These are phyloP conservation scores for Rubia occidens DNA, from an alignment of 305 asterid species.

Conservation along the genomic window DNA sequence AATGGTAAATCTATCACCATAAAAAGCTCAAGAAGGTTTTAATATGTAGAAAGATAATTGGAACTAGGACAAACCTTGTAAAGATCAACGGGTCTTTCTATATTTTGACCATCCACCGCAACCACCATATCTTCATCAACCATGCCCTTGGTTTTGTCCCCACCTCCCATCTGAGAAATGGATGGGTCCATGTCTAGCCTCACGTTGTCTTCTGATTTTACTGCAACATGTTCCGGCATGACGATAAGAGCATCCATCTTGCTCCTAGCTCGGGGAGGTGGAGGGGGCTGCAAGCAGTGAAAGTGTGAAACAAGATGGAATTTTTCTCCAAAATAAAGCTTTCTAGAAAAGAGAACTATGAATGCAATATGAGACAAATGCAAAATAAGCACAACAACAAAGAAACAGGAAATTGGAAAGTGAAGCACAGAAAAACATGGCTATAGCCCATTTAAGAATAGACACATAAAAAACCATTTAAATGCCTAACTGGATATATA, in stretches of 20 bases:
- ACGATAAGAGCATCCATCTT: constrained; percentile 76
- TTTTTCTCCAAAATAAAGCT: neutral
- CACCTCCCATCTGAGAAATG: constrained; percentile 24
- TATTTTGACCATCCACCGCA: constrained; percentile 54
- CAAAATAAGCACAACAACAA: neutral
- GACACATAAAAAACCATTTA: neutral
- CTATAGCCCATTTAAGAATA: neutral
- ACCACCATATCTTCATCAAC: constrained; percentile 36
- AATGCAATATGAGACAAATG: neutral
- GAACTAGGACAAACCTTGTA: constrained; percentile 52
- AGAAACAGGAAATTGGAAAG: neutral
- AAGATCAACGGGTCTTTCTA: constrained; percentile 91
- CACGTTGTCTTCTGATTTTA: constrained; percentile 31
- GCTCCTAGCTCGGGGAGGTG: constrained; percentile 76
- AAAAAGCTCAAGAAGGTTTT: neutral
- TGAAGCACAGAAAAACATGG: no score
- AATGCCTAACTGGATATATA: neutral
- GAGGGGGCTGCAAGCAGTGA: constrained; percentile 61
- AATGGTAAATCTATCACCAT: neutral
- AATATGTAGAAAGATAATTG: neutral
- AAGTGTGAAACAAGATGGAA: neutral
- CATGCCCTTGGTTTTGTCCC: constrained; percentile 28
- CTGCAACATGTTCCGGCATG: constrained; percentile 53
- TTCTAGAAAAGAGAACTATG: neutral
- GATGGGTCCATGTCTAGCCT: constrained; percentile 21